Evolutionary conservation across 2,329 filamentous ascomycete genomes (phyloP), one percentile per base, ranked within the genome.

Genomic region (Cercospora zeae-maydis): DNA sequence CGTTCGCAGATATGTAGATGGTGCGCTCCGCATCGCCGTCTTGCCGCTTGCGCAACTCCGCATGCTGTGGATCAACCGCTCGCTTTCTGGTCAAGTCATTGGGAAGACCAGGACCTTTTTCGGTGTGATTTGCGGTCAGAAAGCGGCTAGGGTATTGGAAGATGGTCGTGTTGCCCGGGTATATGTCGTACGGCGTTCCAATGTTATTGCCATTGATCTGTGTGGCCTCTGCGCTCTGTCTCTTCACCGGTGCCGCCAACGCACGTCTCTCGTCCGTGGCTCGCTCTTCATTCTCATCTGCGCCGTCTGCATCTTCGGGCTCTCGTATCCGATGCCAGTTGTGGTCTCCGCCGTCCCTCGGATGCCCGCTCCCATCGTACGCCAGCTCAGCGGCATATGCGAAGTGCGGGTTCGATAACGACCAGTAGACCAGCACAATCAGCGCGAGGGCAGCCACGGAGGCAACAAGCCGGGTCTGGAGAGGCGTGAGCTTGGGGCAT

Each of bases 1-100:
- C 93, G 68, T 92, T 98, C 47, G 92, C 86, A 1, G 92, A 92
- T 59, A 99, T 83, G 75, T 89, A 97, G 2, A 98, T 80, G 1
- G 78, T 84, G 45, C 77, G 80, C 11, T 62, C 63, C 61, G 65
- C 69, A n/a, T 67, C 63, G 24, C 64, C 61, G 24, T 61, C 59
- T 30, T 68, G 63, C 4, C 73, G 64, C 58, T 64, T 72, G 27
- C 66, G 66, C 45, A 74, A 55, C 21, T 74, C 73, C 3, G 42
- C 27, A 61, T 72, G 71, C 34, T 63, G 66, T 42, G 11, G 45
- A 55, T 45, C 54, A 34, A 49, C 51, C 24, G 36, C 56, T 11
- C 58, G 59, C 61, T 62, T 66, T 19, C 60, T 57, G 4, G 53
- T 56, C 7, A 69, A 30, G 1, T 66, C 62, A 13, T 72, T 70